Evolutionary conservation across 2,329 filamentous ascomycete species (phyloP), one percentile per base, ranked within the genome.

Genomic region (Sporothrix phasma): DNA sequence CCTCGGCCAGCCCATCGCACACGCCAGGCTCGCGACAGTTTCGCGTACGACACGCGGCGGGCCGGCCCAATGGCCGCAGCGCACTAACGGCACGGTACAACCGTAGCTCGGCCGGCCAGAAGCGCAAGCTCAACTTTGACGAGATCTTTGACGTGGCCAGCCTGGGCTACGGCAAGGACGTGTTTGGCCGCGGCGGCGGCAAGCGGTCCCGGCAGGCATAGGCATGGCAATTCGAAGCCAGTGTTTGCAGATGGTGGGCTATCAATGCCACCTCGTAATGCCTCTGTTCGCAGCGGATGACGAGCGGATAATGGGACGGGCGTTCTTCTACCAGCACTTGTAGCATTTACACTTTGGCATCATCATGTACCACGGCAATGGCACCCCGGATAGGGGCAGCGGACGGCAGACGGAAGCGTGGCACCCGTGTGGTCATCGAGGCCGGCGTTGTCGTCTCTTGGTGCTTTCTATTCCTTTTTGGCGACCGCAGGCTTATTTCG

Each of bases 131-230:
- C 69, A 88, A 89, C 69, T 82, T 89, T 70, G 84, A 85, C 26
- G 89, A 92, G 70, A 86, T 91, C 62, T 92, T 92, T 71, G 88
- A 90, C 70, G 77, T 89, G 7, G 84, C 84, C 62, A 85, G 84
- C 67, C 73, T 88, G 60, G 81, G 81, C 37, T 79, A 71, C 65
- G 71, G 70, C 63, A 88, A 87, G 71, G 87, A 90, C 66, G 73
- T 79, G 39, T 81, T 81, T 67, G 78, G 79, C 15, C 76, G 75
- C 34, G 74, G 74, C 41, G 74, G 76, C 47, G 73, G 73, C 15
- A 85, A 85, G 72, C 76, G 83, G 64, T 78, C 75, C 62, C 77
- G 82, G 61, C 81, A 84, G 65, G 71, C 72, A 60, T 81, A 65
- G 58, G 51, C 4, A n/a, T n/a, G n/a, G n/a, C 34, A 37, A 37